Evolutionary conservation across 371 early-diverging fungal genomes (phyloP), one percentile per base, ranked within the genome.

Genomic region (Mucor plumbeus): DNA sequence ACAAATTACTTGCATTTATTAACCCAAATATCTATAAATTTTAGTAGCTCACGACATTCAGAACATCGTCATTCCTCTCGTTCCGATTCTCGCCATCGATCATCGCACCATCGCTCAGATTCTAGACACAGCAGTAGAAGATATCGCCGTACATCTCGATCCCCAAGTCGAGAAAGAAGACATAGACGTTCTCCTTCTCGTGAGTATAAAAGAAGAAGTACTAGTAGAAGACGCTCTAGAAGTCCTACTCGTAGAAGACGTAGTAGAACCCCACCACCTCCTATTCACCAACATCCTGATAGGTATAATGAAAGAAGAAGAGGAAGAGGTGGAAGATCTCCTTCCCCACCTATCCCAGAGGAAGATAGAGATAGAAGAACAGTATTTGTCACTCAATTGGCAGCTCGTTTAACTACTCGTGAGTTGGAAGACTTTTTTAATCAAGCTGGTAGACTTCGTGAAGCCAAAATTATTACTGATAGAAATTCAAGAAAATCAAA

Each of bases 351-450:
- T 17, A 82, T 90, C 33, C 87, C 88, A 61, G 91, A 90, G 71
- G 79, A 85, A 21, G 89, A 92, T 65, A 89, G 97, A 50, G 97
- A 97, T 70, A 78, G 90, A 77, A 87, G 97, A 70, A 98, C 98
- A 4, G 96, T 98, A 14, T 97, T 97, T 82, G 93, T 95, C 15
- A 94, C 88, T 86, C 97, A 98, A 74, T 83, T 98, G 11, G 91
- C 97, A 13, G 91, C 92, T 21, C 89, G 94, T 31, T 80, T 95
- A 47, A 87, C 88, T 47, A 76, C 83, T 31, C 79, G 90, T 54
- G 98, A 98, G 69, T 83, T 98, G 41, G 85, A 87, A n/a, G 91
- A 94, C 39, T 97, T 97, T 71, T 97, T 98, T 69, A 72, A 81
- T 56, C 79, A 86, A 43, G 95, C 90, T 35, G 98, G 98, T 54